Percentiles rank a stretch among this genome's conserved stretches.
Conservation (phyloP, 352 stramenopile genomes). For the Phytophthora boehmeriae region DNA sequence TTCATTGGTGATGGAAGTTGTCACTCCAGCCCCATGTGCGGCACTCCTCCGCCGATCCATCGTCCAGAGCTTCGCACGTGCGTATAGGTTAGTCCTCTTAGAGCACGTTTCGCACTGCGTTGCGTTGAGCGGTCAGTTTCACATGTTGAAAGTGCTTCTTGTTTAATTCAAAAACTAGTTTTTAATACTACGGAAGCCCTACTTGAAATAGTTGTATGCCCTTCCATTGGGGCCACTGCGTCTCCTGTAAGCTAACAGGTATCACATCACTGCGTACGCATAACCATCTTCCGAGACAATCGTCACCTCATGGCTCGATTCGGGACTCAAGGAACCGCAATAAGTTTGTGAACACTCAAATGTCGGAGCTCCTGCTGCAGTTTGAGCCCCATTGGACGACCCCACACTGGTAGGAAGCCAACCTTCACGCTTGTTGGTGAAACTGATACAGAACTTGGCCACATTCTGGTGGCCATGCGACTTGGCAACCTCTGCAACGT, state of each 20-base stretch:
- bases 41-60: slow-evolving; percentile 29
- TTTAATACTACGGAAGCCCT: no score
- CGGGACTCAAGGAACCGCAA: neutral
- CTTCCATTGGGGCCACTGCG: neutral
- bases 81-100: no score
- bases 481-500: slow-evolving; percentile 34
- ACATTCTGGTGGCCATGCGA: slow-evolving; percentile 35
- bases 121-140: no score
- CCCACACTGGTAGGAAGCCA: neutral
- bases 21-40: slow-evolving; percentile 9
- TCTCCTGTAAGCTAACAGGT: slow-evolving; percentile 26
- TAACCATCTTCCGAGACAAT: slow-evolving; percentile 45
- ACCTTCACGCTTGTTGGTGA: slow-evolving; percentile 8
- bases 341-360: slow-evolving; percentile 8
- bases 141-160: no score
- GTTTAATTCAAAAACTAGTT: no score
- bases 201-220: no score
- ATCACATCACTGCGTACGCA: slow-evolving; percentile 42
- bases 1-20: slow-evolving; percentile 28
- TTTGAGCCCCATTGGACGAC: slow-evolving; percentile 17
- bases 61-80: neutral
- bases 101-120: neutral
- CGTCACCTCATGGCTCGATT: slow-evolving; percentile 20
- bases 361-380: slow-evolving; percentile 22
- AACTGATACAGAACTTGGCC: slow-evolving; percentile 35